Percentiles rank a stretch among this genome's conserved stretches.
Conservation (phyloP, 768 basidiomycete species). For the Trametes cingulata region DNA sequence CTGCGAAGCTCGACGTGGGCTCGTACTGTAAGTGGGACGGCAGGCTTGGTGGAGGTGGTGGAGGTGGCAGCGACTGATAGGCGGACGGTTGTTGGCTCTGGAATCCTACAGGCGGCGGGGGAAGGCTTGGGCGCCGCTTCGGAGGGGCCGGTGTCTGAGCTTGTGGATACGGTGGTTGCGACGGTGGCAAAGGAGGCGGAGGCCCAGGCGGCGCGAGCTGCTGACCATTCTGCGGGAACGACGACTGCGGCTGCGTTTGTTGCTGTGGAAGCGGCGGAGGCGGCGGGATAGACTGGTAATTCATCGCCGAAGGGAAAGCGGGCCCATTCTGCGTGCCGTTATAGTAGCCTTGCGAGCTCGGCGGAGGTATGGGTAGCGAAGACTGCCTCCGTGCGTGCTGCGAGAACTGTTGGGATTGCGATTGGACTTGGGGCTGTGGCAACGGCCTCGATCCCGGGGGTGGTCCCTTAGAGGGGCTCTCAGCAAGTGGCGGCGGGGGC, state of each 20-base stretch:
- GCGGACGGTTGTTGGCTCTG: slow-evolving; percentile 28
- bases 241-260: slow-evolving; percentile 18
- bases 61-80: slow-evolving; percentile 24
- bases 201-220: slow-evolving; percentile 23
- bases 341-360: slow-evolving; percentile 15
- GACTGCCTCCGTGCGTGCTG: slow-evolving; percentile 23
- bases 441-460: slow-evolving; percentile 23
- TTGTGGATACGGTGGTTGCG: slow-evolving; percentile 14
- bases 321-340: slow-evolving; percentile 19
- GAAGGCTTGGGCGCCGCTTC: slow-evolving; percentile 48
- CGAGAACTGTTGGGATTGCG: slow-evolving; percentile 12
- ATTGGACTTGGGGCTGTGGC: slow-evolving; percentile 22
- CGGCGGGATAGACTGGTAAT: slow-evolving; percentile 23
- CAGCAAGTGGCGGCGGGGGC: slow-evolving; percentile 38
- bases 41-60: slow-evolving; percentile 26
- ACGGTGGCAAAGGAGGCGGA: slow-evolving; percentile 31
- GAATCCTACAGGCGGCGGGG: slow-evolving; percentile 36
- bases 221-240: slow-evolving; percentile 19
- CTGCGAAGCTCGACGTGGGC: slow-evolving; percentile 10
- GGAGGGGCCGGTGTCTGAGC: slow-evolving; percentile 15
- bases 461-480: slow-evolving; percentile 31
- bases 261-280: slow-evolving; percentile 24
- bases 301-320: slow-evolving; percentile 6
- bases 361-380: slow-evolving; percentile 23
- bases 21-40: slow-evolving; percentile 21